These are phyloP conservation scores for Plasmopara muralis DNA, from an alignment of 352 stramenopile genomes.

Conservation along the genomic window DNA sequence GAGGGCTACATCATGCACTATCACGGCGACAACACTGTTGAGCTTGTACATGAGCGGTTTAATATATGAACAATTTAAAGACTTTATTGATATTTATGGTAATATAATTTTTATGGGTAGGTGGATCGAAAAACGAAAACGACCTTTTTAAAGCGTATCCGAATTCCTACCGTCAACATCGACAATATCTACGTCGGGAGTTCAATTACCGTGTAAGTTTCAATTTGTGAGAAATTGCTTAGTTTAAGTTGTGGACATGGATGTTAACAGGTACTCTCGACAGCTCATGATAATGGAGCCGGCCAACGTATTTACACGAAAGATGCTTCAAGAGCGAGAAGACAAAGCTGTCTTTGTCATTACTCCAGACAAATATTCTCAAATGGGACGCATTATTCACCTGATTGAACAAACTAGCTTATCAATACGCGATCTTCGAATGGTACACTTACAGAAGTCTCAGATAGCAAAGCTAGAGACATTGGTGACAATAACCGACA, in stretches of 20 bases:
- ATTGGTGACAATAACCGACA: constrained; percentile 8
- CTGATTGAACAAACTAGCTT: constrained; percentile 37
- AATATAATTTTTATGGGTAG: constrained; percentile 16
- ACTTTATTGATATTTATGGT: background rate
- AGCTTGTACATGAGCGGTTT: constrained; percentile 35
- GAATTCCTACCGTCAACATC: constrained; percentile 54
- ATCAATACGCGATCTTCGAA: constrained; percentile 33
- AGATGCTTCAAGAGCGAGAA: constrained; percentile 26
- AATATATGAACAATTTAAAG: background rate
- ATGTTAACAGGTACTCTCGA: constrained; percentile 49
- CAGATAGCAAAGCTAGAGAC: constrained; percentile 27
- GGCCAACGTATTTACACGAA: constrained; percentile 60
- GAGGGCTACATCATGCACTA: constrained; percentile 74
- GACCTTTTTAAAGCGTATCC: constrained; percentile 75
- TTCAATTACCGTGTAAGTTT: constrained; percentile 54
- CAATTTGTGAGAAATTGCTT: background rate
- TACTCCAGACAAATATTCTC: constrained; percentile 36
- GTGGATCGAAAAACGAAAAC: constrained; percentile 52
- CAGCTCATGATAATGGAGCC: constrained; percentile 60
- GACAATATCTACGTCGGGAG: constrained; percentile 64
- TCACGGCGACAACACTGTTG: constrained; percentile 60
- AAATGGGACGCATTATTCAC: constrained; percentile 41
- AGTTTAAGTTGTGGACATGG: too few relatives aligned
- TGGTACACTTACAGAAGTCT: constrained; percentile 38
- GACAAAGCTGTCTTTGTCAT: constrained; percentile 45